Percentiles rank a stretch among this genome's conserved stretches.
Conservation (phyloP, 768 basidiomycete genomes). For the Lactarius deliciosus region DNA sequence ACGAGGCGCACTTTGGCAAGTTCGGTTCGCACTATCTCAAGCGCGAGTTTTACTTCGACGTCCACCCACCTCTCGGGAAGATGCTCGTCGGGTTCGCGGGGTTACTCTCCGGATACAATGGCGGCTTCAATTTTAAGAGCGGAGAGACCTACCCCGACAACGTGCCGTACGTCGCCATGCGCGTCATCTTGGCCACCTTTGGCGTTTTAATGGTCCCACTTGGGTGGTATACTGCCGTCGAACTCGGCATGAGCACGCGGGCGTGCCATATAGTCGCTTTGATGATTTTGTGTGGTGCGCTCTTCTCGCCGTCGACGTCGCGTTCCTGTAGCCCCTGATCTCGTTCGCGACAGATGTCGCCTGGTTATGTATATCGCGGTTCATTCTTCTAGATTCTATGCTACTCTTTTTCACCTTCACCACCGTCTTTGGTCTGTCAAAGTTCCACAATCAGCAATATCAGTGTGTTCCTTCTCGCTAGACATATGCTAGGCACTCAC, state of each 20-base stretch:
- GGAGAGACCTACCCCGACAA: slow-evolving; percentile 78
- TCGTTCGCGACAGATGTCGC: slow-evolving; percentile 69
- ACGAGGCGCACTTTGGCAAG: slow-evolving; percentile 99
- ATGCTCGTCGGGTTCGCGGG: slow-evolving; percentile 98
- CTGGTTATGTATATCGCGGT: slow-evolving; percentile 95
- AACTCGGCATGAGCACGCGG: slow-evolving; percentile 87
- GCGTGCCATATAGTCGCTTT: slow-evolving; percentile 89
- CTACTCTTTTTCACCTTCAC: slow-evolving; percentile 98
- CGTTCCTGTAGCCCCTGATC: background rate
- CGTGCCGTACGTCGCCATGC: slow-evolving; percentile 93
- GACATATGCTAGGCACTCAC: background rate
- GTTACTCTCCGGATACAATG: slow-evolving; percentile 87
- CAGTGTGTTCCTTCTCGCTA: slow-evolving; percentile 53
- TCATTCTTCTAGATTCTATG: slow-evolving; percentile 98
- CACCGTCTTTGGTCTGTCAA: slow-evolving; percentile 90
- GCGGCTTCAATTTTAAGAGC: slow-evolving; percentile 91
- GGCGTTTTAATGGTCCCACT: slow-evolving; percentile 95
- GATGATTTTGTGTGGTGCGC: slow-evolving; percentile 87
- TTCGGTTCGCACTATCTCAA: slow-evolving; percentile 98
- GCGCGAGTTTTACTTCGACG: slow-evolving; percentile 99
- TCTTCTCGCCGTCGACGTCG: background rate
- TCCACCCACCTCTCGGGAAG: slow-evolving; percentile 97
- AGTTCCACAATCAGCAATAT: slow-evolving; percentile 96
- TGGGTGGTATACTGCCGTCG: slow-evolving; percentile 95
- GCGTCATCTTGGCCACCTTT: slow-evolving; percentile 91